Percentiles rank a stretch among this genome's conserved stretches.
phyloP scores from a whole-genome alignment of 345 rosid genomes.

The Aegle marmelos region DNA sequence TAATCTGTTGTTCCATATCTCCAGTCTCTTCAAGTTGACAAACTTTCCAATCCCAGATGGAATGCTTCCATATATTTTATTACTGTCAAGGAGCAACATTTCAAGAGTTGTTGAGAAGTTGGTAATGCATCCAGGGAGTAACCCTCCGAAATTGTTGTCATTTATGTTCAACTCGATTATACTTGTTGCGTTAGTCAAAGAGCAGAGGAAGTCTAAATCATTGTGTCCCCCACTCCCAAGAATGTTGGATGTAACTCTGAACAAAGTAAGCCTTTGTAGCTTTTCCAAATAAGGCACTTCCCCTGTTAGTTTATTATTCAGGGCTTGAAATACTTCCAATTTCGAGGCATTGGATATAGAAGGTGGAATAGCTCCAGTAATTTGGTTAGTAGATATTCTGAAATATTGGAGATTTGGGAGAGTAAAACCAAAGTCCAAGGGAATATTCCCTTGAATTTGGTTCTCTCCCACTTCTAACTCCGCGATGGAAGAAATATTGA shows the following conservation, averaged over 20 bases:
- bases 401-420: not conserved
- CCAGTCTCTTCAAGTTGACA: no score
- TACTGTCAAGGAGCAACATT: not conserved
- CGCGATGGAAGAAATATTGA: no score
- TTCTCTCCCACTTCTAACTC: not conserved
- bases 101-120: not conserved
- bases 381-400: not conserved
- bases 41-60: no score
- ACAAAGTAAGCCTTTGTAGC: not conserved
- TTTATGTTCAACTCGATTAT: not conserved
- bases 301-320: not conserved
- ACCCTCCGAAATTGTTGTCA: not conserved
- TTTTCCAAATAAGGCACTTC: not conserved
- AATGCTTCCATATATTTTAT: not conserved
- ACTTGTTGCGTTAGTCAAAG: not conserved
- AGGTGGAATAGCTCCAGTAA: not conserved
- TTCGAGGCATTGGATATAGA: not conserved
- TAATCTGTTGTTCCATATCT: not conserved
- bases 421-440: not conserved
- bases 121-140: not conserved
- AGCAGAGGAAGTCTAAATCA: not conserved
- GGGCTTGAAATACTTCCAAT: not conserved
- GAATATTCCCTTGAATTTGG: not conserved
- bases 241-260: not conserved
- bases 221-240: not conserved